These are phyloP conservation scores for Candida stauntonica DNA, from an alignment of 805 yeast species.

Conservation along the genomic window DNA sequence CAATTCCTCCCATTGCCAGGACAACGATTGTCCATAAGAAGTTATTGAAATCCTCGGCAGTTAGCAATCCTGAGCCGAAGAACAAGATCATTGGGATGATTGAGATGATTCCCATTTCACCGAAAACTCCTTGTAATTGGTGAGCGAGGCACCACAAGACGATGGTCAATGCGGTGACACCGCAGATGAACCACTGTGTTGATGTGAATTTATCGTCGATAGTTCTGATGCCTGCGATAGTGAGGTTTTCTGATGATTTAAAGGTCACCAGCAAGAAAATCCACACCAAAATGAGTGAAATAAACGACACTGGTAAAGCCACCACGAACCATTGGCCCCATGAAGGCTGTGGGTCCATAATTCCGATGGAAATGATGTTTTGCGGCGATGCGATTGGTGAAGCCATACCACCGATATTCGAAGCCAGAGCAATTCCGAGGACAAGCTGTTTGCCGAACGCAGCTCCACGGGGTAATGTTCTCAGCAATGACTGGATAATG, in stretches of 20 bases:
- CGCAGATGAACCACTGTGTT: slow-evolving; percentile 70
- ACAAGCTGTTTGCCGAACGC: slow-evolving; percentile 79
- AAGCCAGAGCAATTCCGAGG: slow-evolving; percentile 87
- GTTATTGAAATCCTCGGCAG: slow-evolving; percentile 89
- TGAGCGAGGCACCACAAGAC: slow-evolving; percentile 87
- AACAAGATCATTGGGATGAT: slow-evolving; percentile 85
- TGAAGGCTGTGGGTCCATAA: slow-evolving; percentile 77
- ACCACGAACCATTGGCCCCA: slow-evolving; percentile 96
- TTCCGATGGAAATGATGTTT: slow-evolving; percentile 82
- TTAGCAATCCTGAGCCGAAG: slow-evolving; percentile 84
- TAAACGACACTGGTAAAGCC: slow-evolving; percentile 71
- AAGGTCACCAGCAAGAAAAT: slow-evolving; percentile 61
- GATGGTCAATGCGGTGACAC: slow-evolving; percentile 69
- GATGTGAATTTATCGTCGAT: slow-evolving; percentile 65
- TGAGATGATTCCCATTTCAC: slow-evolving; percentile 97
- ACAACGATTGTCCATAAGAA: slow-evolving; percentile 96
- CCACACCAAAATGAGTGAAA: slow-evolving; percentile 70
- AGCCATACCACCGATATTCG: slow-evolving; percentile 94
- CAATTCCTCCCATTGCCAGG: slow-evolving; percentile 97
- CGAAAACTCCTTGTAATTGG: slow-evolving; percentile 64
- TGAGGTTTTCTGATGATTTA: slow-evolving; percentile 45
- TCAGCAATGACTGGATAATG: slow-evolving; percentile 81
- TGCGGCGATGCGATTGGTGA: slow-evolving; percentile 98
- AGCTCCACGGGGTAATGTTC: slow-evolving; percentile 77
- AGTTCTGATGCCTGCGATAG: slow-evolving; percentile 42